phyloP scores from a whole-genome alignment of 1,139 yeast genomes.

The Yamadazyma conglobata region DNA sequence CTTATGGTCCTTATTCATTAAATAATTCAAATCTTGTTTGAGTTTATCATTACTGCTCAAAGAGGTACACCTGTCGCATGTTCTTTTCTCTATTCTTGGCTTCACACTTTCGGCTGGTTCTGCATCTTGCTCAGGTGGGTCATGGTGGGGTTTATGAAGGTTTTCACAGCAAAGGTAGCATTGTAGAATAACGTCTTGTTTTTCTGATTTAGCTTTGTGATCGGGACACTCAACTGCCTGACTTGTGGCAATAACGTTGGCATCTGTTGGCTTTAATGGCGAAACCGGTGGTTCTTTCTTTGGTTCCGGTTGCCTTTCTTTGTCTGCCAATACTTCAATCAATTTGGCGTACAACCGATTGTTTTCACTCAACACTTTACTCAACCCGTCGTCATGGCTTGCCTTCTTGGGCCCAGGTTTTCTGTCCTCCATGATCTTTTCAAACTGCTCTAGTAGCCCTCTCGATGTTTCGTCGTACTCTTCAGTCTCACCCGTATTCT shows the following conservation, averaged over 20 bases:
- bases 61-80: slow-evolving; percentile 17
- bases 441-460: slow-evolving; percentile 8
- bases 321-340: slow-evolving; percentile 10
- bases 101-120: neutral
- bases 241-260: neutral
- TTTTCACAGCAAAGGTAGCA: slow-evolving; percentile 18
- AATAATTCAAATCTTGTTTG: slow-evolving; percentile 7
- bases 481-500: too few relatives aligned
- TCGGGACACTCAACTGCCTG: slow-evolving; percentile 1
- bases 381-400: slow-evolving; percentile 1
- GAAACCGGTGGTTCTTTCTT: neutral
- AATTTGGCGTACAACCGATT: slow-evolving; percentile 15
- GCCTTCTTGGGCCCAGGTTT: neutral
- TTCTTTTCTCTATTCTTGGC: slow-evolving; percentile 7
- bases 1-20: too few relatives aligned
- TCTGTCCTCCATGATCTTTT: slow-evolving; percentile 3
- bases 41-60: slow-evolving; percentile 1
- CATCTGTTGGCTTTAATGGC: neutral
- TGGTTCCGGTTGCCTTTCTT: slow-evolving; percentile 1
- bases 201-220: slow-evolving; percentile 2
- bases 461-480: slow-evolving; percentile 2
- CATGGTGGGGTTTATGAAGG: slow-evolving; percentile 3
- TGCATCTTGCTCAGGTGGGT: slow-evolving; percentile 2
- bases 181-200: slow-evolving; percentile 17
- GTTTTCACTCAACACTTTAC: slow-evolving; percentile 9